Evolutionary conservation across 2,329 filamentous ascomycete species (phyloP).

Genomic region (Verticillium isaacii): DNA sequence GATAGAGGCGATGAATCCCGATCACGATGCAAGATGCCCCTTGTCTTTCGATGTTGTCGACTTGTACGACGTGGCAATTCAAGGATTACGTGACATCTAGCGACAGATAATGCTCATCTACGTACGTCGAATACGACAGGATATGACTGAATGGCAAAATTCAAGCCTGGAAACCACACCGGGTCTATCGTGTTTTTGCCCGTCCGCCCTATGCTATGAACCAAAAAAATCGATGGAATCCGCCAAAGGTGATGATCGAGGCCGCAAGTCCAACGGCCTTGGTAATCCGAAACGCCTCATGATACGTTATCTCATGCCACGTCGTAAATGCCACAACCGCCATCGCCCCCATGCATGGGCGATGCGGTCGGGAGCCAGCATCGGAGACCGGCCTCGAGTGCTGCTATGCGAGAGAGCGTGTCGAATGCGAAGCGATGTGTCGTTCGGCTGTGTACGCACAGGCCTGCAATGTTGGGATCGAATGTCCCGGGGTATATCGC

Average conservation of each 20-base stretch:
- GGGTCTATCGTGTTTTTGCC: neutral
- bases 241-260: neutral
- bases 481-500: neutral
- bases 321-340: slow-evolving; percentile 6
- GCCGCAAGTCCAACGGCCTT: neutral
- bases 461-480: no score
- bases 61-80: neutral
- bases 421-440: neutral
- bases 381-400: neutral
- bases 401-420: neutral
- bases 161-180: neutral
- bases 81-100: neutral
- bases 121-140: neutral
- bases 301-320: slow-evolving; percentile 9
- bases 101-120: neutral
- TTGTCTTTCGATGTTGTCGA: neutral
- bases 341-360: neutral
- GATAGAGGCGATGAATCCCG: neutral
- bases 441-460: neutral
- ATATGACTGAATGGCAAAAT: neutral
- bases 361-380: neutral
- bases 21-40: neutral
- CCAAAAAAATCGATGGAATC: neutral
- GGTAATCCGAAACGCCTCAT: slow-evolving; percentile 7
- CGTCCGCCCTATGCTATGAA: neutral